Evolutionary conservation across 1,284 basidiomycete species (phyloP).

Genomic region (Naganishia sp.): DNA sequence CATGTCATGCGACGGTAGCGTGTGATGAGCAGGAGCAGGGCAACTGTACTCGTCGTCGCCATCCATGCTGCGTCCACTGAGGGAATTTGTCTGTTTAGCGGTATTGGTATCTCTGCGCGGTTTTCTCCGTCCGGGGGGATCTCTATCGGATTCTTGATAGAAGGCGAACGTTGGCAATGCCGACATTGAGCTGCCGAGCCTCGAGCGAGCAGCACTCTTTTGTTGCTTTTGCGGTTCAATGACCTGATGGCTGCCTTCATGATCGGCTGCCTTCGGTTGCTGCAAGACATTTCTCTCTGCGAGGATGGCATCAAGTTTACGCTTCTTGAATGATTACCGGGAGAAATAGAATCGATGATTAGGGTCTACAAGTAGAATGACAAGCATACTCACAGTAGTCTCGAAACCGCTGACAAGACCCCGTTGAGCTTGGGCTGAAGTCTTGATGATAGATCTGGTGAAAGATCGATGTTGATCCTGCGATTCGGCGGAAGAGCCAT

Average conservation of each 20-base stretch:
- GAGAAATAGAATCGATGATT: too few species aligned
- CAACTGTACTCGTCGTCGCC: slow-evolving; percentile 14
- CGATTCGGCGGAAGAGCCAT: not conserved
- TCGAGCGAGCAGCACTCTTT: too few species aligned
- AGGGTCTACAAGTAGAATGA: too few species aligned
- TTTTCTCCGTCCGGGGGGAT: not conserved
- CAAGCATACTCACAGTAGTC: too few species aligned
- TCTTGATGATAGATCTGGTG: too few species aligned
- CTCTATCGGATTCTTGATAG: not conserved
- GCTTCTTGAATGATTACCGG: not conserved
- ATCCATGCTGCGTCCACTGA: slow-evolving; percentile 1
- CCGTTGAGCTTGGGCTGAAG: too few species aligned
- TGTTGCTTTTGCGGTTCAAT: too few species aligned
- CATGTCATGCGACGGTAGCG: not conserved
- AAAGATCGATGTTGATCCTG: not conserved
- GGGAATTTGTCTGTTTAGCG: not conserved
- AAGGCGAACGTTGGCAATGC: not conserved
- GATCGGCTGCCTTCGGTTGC: not conserved
- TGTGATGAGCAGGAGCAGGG: not conserved
- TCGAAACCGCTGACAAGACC: too few species aligned
- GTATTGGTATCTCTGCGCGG: too few species aligned
- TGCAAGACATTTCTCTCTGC: not conserved
- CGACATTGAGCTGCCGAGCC: not conserved
- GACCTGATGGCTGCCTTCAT: not conserved
- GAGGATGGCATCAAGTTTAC: not conserved